phyloP scores from a whole-genome alignment of 139 green algal species.

The Protoeuglena noctilucae region DNA sequence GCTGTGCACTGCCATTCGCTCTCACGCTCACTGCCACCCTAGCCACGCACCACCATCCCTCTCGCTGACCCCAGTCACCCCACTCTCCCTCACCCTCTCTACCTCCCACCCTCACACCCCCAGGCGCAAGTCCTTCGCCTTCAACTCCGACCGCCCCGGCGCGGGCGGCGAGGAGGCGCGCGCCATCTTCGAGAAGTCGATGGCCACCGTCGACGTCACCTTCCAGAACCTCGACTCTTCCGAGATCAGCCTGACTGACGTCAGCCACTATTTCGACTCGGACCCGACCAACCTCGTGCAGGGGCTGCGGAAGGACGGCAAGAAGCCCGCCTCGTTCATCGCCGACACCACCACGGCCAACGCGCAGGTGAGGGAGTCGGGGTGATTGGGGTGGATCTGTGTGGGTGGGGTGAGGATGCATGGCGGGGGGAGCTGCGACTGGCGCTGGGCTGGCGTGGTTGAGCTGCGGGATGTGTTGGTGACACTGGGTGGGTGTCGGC shows the following conservation, averaged over 20 bases:
- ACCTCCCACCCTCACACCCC: too few species aligned
- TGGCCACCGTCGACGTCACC: slow-evolving; percentile 95
- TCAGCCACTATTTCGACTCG: slow-evolving; percentile 94
- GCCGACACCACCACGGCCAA: slow-evolving; percentile 99
- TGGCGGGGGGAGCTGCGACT: not conserved
- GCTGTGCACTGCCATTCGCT: too few species aligned
- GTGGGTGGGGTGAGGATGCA: not conserved
- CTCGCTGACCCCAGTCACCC: too few species aligned
- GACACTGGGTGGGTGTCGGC: not conserved
- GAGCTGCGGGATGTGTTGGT: not conserved
- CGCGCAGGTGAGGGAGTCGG: slow-evolving; percentile 53
- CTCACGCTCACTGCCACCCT: too few species aligned
- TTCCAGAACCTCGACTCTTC: slow-evolving; percentile 98
- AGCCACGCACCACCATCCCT: too few species aligned
- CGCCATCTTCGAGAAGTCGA: slow-evolving; percentile 82
- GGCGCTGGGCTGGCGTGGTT: too few species aligned
- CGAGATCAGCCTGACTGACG: slow-evolving; percentile 95
- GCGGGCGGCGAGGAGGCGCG: slow-evolving; percentile 70
- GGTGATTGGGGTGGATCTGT: not conserved
- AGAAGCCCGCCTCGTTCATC: slow-evolving; percentile 77
- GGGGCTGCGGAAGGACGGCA: slow-evolving; percentile 70
- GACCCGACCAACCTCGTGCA: slow-evolving; percentile 98
- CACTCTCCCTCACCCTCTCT: too few species aligned
- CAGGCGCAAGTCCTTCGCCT: slow-evolving; percentile 94
- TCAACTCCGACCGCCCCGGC: slow-evolving; percentile 89